Percentiles rank a stretch among this genome's conserved stretches.
Conservation (phyloP, 2,329 filamentous ascomycete genomes). For the Penicillium sp. region DNA sequence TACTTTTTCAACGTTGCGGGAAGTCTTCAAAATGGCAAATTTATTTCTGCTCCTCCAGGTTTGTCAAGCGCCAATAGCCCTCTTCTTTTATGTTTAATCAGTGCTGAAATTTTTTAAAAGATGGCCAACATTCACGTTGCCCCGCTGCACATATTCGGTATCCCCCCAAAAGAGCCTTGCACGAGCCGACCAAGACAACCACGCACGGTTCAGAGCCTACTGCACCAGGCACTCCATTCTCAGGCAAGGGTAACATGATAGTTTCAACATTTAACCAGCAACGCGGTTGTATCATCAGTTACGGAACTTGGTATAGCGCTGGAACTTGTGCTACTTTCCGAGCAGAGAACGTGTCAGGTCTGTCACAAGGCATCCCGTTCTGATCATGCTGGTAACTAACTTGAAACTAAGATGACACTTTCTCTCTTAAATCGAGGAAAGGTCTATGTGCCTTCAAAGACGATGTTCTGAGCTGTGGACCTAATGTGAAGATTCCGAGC, state of each 20-base stretch:
- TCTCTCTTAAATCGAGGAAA: constrained; percentile 63
- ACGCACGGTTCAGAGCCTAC: constrained; percentile 37
- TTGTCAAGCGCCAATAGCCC: constrained; percentile 6
- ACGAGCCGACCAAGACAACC: constrained; percentile 42
- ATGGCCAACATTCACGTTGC: constrained; percentile 66
- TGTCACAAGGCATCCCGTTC: constrained; percentile 8
- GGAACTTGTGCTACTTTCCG: constrained; percentile 68
- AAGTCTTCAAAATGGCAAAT: constrained; percentile 41
- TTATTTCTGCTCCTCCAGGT: constrained; percentile 41
- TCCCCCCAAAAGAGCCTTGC: constrained; percentile 58
- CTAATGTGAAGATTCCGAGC: constrained; percentile 30
- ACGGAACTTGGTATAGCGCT: constrained; percentile 68
- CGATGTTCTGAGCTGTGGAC: constrained; percentile 60
- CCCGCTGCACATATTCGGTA: constrained; percentile 67
- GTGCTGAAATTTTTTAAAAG: constrained; percentile 27
- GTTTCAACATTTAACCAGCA: constrained; percentile 46
- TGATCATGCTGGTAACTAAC: neutral
- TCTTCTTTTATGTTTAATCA: neutral
- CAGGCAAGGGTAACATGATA: constrained; percentile 65
- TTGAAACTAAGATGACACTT: constrained; percentile 34
- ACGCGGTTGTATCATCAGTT: constrained; percentile 68
- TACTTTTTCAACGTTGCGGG: constrained; percentile 67
- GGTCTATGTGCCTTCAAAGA: constrained; percentile 61
- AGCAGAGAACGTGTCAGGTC: constrained; percentile 33
- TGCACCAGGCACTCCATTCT: constrained; percentile 48